These are phyloP conservation scores for Crithidia acanthocephali DNA, from an alignment of 208 protist genomes.

Conservation along the genomic window DNA sequence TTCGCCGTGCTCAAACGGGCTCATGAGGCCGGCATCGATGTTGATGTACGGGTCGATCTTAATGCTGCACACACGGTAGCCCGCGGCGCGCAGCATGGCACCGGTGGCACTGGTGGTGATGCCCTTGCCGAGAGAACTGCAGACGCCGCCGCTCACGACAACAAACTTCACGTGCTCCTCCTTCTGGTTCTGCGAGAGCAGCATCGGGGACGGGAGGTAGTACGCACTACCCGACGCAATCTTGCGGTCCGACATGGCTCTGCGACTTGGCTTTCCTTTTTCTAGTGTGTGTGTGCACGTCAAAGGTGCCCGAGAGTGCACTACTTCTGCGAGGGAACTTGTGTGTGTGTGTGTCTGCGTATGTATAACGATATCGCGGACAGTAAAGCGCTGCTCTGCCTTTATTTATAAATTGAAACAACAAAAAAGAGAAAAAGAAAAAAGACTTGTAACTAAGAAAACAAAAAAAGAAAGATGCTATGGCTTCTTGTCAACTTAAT, in stretches of 20 bases:
- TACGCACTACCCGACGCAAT: slow-evolving; percentile 68
- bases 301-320: no score
- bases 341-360: no score
- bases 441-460: background rate
- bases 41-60: slow-evolving; percentile 99
- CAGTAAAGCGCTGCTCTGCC: no score
- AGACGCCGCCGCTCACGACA: slow-evolving; percentile 98
- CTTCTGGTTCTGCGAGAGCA: slow-evolving; percentile 43
- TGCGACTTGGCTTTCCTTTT: no score
- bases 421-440: slow-evolving; percentile 3
- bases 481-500: slow-evolving; percentile 16
- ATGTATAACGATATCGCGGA: no score
- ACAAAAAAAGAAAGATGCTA: background rate
- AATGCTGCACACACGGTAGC: slow-evolving; percentile 96
- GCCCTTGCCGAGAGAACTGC: slow-evolving; percentile 99
- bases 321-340: no score
- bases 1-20: slow-evolving; percentile 98
- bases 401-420: no score
- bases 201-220: slow-evolving; percentile 83
- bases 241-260: slow-evolving; percentile 47
- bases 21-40: slow-evolving; percentile 95
- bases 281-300: no score
- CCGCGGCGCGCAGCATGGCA: slow-evolving; percentile 84
- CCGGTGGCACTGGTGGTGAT: slow-evolving; percentile 88
- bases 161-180: slow-evolving; percentile 92